phyloP scores from a whole-genome alignment of 2,329 filamentous ascomycete species.

The Xylariomycetidae sp. region DNA sequence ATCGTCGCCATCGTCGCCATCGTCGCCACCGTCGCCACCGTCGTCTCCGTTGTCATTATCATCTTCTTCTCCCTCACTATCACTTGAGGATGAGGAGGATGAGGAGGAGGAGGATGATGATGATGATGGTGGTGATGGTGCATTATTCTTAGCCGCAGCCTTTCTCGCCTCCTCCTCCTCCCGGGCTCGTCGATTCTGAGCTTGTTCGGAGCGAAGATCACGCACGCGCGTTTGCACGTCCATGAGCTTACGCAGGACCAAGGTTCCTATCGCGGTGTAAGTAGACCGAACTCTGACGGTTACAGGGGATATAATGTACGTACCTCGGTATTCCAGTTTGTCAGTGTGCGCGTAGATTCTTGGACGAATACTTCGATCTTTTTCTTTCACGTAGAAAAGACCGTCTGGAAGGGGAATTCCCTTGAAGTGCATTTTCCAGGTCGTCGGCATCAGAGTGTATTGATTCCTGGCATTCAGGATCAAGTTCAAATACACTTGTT shows the following conservation, averaged over 20 bases:
- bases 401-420: slow-evolving; percentile 25
- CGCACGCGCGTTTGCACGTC: slow-evolving; percentile 19
- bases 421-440: slow-evolving; percentile 26
- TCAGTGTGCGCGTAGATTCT: slow-evolving; percentile 24
- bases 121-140: no score
- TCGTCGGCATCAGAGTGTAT: slow-evolving; percentile 26
- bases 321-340: slow-evolving; percentile 25
- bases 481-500: slow-evolving; percentile 24
- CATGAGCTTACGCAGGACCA: slow-evolving; percentile 21
- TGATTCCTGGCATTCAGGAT: slow-evolving; percentile 24
- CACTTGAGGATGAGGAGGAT: no score
- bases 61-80: no score
- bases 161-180: no score
- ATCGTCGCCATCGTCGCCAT: no score
- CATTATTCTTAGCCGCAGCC: slow-evolving; percentile 1
- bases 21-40: no score
- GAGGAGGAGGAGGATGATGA: no score
- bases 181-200: no score
- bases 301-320: slow-evolving; percentile 1
- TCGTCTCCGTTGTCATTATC: no score
- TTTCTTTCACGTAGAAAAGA: slow-evolving; percentile 24
- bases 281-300: slow-evolving; percentile 4
- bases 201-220: slow-evolving; percentile 18
- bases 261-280: slow-evolving; percentile 13
- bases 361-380: slow-evolving; percentile 18